Percentiles rank a stretch among this genome's conserved stretches.
Evolutionary conservation across 257 asterid species (phyloP).

Genomic region (Cruciata laevipes): DNA sequence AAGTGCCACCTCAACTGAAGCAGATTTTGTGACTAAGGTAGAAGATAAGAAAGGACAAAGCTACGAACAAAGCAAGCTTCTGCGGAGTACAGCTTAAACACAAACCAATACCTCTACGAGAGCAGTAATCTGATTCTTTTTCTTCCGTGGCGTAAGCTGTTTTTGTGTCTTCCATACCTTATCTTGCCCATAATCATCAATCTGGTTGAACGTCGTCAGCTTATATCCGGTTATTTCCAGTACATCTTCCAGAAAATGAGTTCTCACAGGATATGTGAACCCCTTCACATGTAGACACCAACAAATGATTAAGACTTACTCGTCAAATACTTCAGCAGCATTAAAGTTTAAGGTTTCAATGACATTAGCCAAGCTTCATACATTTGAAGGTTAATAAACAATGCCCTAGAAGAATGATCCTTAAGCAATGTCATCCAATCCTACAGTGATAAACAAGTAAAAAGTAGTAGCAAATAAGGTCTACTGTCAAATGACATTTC

Average conservation of each 20-base stretch:
- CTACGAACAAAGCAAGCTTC: neutral
- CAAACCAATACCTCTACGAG: conserved; percentile 69
- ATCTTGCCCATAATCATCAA: conserved; percentile 97
- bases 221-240: conserved; percentile 88
- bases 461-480: neutral
- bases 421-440: neutral
- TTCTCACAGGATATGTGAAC: conserved; percentile 88
- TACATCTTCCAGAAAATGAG: conserved; percentile 85
- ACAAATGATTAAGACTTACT: neutral
- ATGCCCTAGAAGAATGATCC: neutral
- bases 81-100: neutral
- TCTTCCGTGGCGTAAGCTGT: conserved; percentile 78
- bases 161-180: conserved; percentile 95
- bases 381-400: neutral
- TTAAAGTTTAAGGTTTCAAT: neutral
- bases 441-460: neutral
- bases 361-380: neutral
- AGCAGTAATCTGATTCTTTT: conserved; percentile 78
- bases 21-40: neutral
- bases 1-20: neutral
- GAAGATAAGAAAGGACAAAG: neutral
- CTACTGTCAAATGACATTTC: neutral
- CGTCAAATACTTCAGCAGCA: neutral
- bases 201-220: conserved; percentile 87
- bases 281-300: conserved; percentile 47